These are phyloP conservation scores for Phytophthora sojae DNA, from an alignment of 352 stramenopile species.

Conservation along the genomic window DNA sequence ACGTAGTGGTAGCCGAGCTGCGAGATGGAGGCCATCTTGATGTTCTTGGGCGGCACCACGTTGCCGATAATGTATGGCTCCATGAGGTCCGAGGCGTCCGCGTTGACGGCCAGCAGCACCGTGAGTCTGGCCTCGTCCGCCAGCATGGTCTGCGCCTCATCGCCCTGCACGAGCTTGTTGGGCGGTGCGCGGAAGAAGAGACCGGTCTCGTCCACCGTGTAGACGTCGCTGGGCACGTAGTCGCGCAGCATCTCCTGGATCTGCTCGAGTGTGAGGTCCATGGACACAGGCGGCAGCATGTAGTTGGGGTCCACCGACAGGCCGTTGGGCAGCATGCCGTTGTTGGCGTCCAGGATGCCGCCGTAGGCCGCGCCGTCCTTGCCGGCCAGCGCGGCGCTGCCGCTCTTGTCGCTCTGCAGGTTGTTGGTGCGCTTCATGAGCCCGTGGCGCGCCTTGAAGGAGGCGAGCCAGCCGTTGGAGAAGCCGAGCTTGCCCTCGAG, in stretches of 20 bases:
- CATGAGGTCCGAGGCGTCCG: conserved; percentile 81
- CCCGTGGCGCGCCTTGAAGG: conserved; percentile 86
- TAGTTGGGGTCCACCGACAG: conserved; percentile 69
- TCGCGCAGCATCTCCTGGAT: conserved; percentile 87
- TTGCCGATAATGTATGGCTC: conserved; percentile 89
- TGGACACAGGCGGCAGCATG: conserved; percentile 82
- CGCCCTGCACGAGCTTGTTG: conserved; percentile 84
- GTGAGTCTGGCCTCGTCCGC: conserved; percentile 75
- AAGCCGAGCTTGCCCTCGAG: conserved; percentile 85
- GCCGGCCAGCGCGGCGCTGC: not conserved
- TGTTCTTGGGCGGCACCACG: conserved; percentile 74
- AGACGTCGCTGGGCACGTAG: conserved; percentile 85
- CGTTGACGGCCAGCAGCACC: conserved; percentile 79
- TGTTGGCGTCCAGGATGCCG: conserved; percentile 55
- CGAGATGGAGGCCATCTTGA: conserved; percentile 83
- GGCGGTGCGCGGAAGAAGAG: conserved; percentile 89
- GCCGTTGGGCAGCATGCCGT: conserved; percentile 59
- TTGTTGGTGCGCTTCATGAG: conserved; percentile 73
- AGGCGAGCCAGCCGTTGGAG: conserved; percentile 88
- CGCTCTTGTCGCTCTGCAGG: conserved; percentile 48
- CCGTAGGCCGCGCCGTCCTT: conserved; percentile 42
- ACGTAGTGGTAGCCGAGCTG: conserved; percentile 90
- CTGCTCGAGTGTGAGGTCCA: conserved; percentile 84
- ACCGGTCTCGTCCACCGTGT: conserved; percentile 88
- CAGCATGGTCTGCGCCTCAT: conserved; percentile 82